A percentile compares a stretch with the other conserved stretches of the same genome.
Evolutionary conservation across 1,139 yeast genomes (phyloP).

Genomic region (Geotrichum aggregatum): DNA sequence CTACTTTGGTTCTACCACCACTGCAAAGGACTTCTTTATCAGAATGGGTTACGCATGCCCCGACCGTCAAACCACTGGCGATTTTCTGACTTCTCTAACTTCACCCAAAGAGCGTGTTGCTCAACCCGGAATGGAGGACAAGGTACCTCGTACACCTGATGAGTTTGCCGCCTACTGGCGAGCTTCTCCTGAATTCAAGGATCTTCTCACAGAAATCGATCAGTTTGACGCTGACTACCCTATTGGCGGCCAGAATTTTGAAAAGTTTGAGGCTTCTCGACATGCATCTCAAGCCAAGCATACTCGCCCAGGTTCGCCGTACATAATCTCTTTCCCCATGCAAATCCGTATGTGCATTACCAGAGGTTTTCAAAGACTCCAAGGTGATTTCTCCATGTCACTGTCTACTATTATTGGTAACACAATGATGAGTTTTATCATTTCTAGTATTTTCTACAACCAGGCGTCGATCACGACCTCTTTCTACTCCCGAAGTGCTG

Average conservation of each 20-base stretch:
- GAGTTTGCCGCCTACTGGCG: slow-evolving; percentile 69
- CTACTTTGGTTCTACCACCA: slow-evolving; percentile 58
- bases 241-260: slow-evolving; percentile 29
- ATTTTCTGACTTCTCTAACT: slow-evolving; percentile 72
- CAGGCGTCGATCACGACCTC: slow-evolving; percentile 47
- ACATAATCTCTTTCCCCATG: slow-evolving; percentile 59
- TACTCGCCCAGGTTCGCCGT: slow-evolving; percentile 54
- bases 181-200: slow-evolving; percentile 50
- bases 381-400: slow-evolving; percentile 65
- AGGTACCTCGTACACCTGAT: slow-evolving; percentile 63
- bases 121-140: slow-evolving; percentile 53
- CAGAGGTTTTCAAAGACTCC: slow-evolving; percentile 60
- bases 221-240: slow-evolving; percentile 33
- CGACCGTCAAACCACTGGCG: slow-evolving; percentile 76
- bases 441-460: slow-evolving; percentile 73
- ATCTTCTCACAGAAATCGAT: slow-evolving; percentile 44
- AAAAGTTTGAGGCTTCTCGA: slow-evolving; percentile 49
- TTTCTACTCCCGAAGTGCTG: slow-evolving; percentile 65
- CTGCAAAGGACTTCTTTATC: slow-evolving; percentile 57
- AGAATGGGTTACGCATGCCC: slow-evolving; percentile 72
- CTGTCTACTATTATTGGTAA: slow-evolving; percentile 58
- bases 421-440: slow-evolving; percentile 64
- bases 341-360: slow-evolving; percentile 58
- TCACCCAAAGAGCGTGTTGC: slow-evolving; percentile 64
- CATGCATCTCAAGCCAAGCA: slow-evolving; percentile 52